Evolutionary conservation across 2,329 filamentous ascomycete species (phyloP).

Genomic region (Penicillium aurantiogriseum): DNA sequence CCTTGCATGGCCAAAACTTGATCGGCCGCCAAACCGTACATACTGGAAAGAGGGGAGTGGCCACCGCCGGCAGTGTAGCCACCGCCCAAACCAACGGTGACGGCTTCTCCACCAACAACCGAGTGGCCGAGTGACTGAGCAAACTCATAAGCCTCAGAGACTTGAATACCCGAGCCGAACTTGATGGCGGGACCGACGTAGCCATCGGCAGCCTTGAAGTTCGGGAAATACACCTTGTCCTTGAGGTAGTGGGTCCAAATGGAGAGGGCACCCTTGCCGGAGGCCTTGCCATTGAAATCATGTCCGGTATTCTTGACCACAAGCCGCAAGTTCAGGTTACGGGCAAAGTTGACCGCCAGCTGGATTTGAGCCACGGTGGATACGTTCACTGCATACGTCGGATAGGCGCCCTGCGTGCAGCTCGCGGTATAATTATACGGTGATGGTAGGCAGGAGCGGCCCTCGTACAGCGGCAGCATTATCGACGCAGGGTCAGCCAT

Average conservation of each 20-base stretch:
- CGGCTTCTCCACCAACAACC: conserved; percentile 53
- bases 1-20: conserved; percentile 52
- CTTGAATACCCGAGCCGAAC: conserved; percentile 53
- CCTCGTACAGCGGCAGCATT: conserved; percentile 24
- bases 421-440: conserved; percentile 10
- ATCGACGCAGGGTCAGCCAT: conserved; percentile 18
- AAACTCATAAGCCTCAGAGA: conserved; percentile 49
- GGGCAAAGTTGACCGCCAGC: conserved; percentile 27
- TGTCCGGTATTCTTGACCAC: conserved; percentile 47
- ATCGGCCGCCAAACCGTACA: conserved; percentile 57
- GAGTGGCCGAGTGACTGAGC: conserved; percentile 47
- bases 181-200: conserved; percentile 55
- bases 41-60: conserved; percentile 44
- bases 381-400: conserved; percentile 34
- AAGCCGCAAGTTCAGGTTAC: conserved; percentile 30
- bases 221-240: conserved; percentile 29
- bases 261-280: conserved; percentile 52
- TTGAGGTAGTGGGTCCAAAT: conserved; percentile 28
- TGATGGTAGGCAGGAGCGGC: conserved; percentile 21
- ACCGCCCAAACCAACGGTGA: conserved; percentile 52
- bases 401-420: conserved; percentile 30
- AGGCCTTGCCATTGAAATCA: conserved; percentile 52
- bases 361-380: conserved; percentile 31
- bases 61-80: conserved; percentile 47
- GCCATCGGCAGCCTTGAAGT: conserved; percentile 32